Conservation (phyloP, 371 early-diverging fungal genomes). For the Rhizopus arrhizus region DNA sequence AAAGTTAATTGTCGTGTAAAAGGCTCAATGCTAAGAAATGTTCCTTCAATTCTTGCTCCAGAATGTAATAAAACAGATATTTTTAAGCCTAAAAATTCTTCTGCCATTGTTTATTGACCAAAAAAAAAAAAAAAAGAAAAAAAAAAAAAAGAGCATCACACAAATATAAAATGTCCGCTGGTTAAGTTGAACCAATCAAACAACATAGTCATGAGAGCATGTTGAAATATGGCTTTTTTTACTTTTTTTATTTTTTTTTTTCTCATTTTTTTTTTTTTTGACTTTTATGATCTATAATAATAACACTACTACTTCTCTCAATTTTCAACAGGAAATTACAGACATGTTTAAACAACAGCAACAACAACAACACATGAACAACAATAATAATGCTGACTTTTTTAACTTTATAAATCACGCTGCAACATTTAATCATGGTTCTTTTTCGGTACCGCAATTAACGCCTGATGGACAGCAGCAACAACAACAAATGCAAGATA, state of each 20-base stretch:
- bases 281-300: conserved; percentile 26
- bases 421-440: neutral
- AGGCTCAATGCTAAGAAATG: conserved; percentile 56
- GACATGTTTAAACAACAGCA: conserved; percentile 25
- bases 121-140: neutral
- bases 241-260: neutral
- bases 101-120: conserved; percentile 43
- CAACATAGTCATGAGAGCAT: neutral
- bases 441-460: conserved; percentile 31
- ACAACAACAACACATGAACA: conserved; percentile 5
- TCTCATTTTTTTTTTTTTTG: neutral
- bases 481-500: conserved; percentile 4
- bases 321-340: conserved; percentile 19
- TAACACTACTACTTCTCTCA: conserved; percentile 15
- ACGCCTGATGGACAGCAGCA: conserved; percentile 37
- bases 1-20: conserved; percentile 55
- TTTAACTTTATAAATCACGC: conserved; percentile 32
- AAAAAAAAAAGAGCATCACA: neutral
- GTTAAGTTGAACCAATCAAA: conserved; percentile 13
- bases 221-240: conserved; percentile 6
- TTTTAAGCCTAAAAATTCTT: conserved; percentile 58
- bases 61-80: conserved; percentile 51
- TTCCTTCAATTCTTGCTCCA: conserved; percentile 54
- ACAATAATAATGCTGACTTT: conserved; percentile 27
- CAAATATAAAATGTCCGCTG: neutral